Evolutionary conservation across 768 basidiomycete species (phyloP).

Genomic region (Amanita rimosa): DNA sequence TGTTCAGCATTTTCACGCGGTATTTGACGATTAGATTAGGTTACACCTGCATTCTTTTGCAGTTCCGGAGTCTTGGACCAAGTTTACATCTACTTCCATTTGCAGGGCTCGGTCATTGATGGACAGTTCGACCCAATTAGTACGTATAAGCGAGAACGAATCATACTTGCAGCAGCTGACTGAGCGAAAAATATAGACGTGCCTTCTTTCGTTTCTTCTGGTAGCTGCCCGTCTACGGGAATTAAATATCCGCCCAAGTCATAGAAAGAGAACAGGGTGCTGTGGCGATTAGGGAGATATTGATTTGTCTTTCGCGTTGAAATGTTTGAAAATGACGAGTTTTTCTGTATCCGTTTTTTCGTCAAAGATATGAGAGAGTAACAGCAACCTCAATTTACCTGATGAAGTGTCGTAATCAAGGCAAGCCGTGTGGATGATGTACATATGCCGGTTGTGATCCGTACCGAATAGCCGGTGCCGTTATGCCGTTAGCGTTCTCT

Average conservation of each 20-base stretch:
- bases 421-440: no score
- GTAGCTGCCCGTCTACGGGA: slow-evolving; percentile 1
- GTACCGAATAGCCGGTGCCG: no score
- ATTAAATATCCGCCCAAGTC: slow-evolving; percentile 2
- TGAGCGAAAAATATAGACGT: neutral
- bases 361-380: neutral
- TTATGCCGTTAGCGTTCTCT: no score
- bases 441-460: no score
- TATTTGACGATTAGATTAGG: neutral
- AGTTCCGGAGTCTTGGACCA: neutral
- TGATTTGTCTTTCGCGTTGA: no score
- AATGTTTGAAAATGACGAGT: no score
- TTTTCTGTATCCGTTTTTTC: neutral
- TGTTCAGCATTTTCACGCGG: no score
- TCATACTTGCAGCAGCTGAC: neutral
- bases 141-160: neutral
- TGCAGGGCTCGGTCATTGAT: slow-evolving; percentile 4
- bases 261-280: neutral
- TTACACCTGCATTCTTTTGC: slow-evolving; percentile 1
- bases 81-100: slow-evolving; percentile 1
- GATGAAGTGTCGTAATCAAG: no score
- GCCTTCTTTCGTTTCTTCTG: neutral
- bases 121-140: slow-evolving; percentile 2
- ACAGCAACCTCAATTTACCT: no score
- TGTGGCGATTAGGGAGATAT: neutral